Base-by-base conservation (phyloP, 2,329 filamentous ascomycete species). In the Elsinoe batatas region DNA sequence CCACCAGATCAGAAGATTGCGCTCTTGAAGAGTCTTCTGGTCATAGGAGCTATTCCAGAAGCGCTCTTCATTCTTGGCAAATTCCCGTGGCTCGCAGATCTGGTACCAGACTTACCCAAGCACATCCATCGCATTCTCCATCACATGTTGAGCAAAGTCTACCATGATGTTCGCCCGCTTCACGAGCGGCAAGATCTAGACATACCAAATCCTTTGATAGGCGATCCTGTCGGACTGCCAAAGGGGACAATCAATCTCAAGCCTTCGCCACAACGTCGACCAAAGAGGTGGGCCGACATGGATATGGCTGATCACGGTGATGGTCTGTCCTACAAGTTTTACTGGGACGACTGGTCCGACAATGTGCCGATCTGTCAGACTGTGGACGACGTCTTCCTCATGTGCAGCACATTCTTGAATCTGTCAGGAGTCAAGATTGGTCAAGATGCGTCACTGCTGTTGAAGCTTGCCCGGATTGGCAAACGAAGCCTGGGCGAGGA, bases 341-440 rank as follows among this genome's bases (percentile, higher is more conserved):
- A 98, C 69, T 96, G 93, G 84, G 90, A 95, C 58, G 93, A 97
- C 63, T 98, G 93, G 93, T 79, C 84, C 2, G 91, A 97, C 69
- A 95, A 93, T 60, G 79, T 98, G 44, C 94, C 93, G 0, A 74
- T 95, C 17, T 98, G 93, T 66, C 91, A 95, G 67, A 87, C 78
- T 1, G 82, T 95, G 5, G 89, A 96, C 59, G 93, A 98, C 66
- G 79, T 98, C 12, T 93, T 97, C 68, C 83, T 85, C 2, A 79
- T 96, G 0, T 94, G 90, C 69, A 81, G 83, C 57, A 91, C 89
- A 1, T 79, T 98, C 18, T 75, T 96, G 44, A 94, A 93, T 61
- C 74, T 91, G 20, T 86, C 91, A 0, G 91, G 93, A 1, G 84
- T 94, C 59, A 90, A 89, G 65, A 91, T 97, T 60, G 93, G 93